A percentile compares a stretch with the other conserved stretches of the same genome.
These are phyloP conservation scores for Neostapfia colusana DNA, from an alignment of 176 grass and related monocot genomes.

Conservation along the genomic window DNA sequence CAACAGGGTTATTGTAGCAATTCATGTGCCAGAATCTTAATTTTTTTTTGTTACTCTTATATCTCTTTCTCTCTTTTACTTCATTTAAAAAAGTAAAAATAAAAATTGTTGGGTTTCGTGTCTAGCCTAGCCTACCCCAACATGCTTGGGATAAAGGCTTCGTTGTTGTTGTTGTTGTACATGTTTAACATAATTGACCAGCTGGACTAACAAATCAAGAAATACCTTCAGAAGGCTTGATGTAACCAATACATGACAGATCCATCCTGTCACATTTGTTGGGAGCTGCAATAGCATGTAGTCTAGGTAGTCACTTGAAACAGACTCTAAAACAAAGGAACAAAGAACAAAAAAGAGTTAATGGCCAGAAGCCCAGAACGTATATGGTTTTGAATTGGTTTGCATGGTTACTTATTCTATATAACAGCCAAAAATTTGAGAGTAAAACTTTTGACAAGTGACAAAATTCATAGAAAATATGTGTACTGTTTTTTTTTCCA, in stretches of 20 bases:
- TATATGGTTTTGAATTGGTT: not conserved
- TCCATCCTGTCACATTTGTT: conserved; percentile 96
- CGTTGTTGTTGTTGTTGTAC: not conserved
- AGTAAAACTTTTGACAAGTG: not conserved
- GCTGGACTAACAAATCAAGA: conserved; percentile 1
- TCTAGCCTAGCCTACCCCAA: no score
- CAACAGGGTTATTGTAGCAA: no score
- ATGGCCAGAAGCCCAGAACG: not conserved
- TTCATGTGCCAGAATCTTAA: no score
- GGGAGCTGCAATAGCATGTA: conserved; percentile 94
- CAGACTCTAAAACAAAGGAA: conserved; percentile 58
- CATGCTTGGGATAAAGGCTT: no score
- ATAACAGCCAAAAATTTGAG: not conserved
- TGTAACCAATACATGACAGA: conserved; percentile 84
- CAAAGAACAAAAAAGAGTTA: conserved; percentile 3
- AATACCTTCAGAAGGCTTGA: conserved; percentile 87
- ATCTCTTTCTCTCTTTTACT: no score
- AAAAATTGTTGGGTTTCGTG: no score
- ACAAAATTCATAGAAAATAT: not conserved
- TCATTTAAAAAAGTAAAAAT: no score
- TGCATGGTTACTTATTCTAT: not conserved
- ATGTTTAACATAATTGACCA: conserved; percentile 15
- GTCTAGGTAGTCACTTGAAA: conserved; percentile 87
- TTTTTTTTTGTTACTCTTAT: no score
- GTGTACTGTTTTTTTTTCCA: not conserved